Base-by-base conservation (phyloP, 345 rosid genomes). In the Pistacia integerrima region DNA sequence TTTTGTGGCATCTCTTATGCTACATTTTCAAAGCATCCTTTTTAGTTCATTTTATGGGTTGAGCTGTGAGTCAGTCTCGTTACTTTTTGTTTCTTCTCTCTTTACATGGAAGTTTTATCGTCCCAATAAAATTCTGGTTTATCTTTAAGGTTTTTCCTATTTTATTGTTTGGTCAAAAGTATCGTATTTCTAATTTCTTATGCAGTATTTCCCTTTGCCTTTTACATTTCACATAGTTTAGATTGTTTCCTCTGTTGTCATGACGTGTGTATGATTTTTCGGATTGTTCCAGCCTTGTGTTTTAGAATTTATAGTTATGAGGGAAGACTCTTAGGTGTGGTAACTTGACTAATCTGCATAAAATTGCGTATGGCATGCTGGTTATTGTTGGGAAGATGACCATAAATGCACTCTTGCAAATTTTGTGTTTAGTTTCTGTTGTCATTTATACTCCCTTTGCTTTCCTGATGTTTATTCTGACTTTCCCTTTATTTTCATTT, bases 1-100 rank as follows among this genome's bases (percentile, higher is more conserved):
- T 85, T 85, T 74, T 75, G 88, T 89, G 84, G 90, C 87, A 80
- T 87, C 78, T 69, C 25, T 75, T 84, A 77, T 84, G 85, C 89
- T 89, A 74, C 93, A 70, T 81, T 76, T 82, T 82, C 82, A 18
- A 68, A 78, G 84, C 79, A 71, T 80, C 82, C 85, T 73, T 83
- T 38, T 84, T 77, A 67, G 73, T 86, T 83, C 76, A 61, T 86
- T 82, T 77, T 58, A 61, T 80, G 75, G 61, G 62, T 77, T 79
- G 74, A 78, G 78, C 78, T 79, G 70, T 83, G 84, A 55, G 74
- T 76, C 85, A 69, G 56, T 52, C 56, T 52, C 56, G 76, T 83
- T 82, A 48, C 64, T 48, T 83, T 84, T 83, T 66, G 17, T 57
- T 76, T 60, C 82, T 76, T 67, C 78, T 63, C 81, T 75, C 55